Evolutionary conservation across 768 basidiomycete species (phyloP).

Genomic region (Russula sp.): DNA sequence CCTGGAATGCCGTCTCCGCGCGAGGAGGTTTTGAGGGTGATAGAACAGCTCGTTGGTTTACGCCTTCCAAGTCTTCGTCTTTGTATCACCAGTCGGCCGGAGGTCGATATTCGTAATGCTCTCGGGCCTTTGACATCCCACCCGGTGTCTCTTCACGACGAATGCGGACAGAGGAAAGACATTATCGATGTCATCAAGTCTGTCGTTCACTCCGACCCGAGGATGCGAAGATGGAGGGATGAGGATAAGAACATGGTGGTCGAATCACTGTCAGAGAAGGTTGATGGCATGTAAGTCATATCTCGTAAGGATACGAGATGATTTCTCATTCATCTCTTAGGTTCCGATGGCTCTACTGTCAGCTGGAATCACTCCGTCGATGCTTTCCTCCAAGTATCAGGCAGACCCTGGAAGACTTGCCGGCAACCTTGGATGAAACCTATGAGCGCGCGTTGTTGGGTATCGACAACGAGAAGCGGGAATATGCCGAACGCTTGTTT

Average conservation of each 20-base stretch:
- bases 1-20: background rate
- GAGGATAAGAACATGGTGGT: background rate
- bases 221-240: background rate
- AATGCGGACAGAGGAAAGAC: background rate
- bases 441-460: slow-evolving; percentile 2
- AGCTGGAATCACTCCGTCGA: slow-evolving; percentile 7
- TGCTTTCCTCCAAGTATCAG: slow-evolving; percentile 6
- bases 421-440: slow-evolving; percentile 13
- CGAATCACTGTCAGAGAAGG: background rate
- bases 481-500: slow-evolving; percentile 10
- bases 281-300: slow-evolving; percentile 5
- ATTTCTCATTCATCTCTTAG: background rate
- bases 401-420: slow-evolving; percentile 4
- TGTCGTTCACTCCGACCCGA: background rate
- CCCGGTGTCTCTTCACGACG: background rate
- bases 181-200: background rate
- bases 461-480: background rate
- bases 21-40: background rate
- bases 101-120: background rate
- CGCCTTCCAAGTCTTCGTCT: background rate
- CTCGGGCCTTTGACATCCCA: background rate
- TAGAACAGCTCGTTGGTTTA: background rate
- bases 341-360: slow-evolving; percentile 13
- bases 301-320: background rate
- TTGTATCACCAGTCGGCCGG: background rate